Evolutionary conservation across 345 rosid species (phyloP).

Genomic region (Triadica sebifera): DNA sequence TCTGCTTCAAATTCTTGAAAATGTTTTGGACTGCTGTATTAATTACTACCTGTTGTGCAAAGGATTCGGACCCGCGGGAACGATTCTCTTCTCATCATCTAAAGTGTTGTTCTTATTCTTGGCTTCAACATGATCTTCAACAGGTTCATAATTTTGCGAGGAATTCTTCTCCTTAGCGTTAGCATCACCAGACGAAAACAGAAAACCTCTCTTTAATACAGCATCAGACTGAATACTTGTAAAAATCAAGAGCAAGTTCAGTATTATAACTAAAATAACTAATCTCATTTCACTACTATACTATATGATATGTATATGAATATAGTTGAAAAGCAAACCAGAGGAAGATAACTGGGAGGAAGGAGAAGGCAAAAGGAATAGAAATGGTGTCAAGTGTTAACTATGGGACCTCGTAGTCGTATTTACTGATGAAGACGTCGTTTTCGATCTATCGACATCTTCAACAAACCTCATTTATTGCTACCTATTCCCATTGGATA

Average conservation of each 20-base stretch:
- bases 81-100: slow-evolving; percentile 28
- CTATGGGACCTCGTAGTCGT: too few species aligned
- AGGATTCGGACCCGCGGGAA: slow-evolving; percentile 42
- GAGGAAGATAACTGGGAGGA: too few species aligned
- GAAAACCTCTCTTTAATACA: slow-evolving; percentile 15
- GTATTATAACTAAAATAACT: slow-evolving; percentile 10
- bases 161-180: slow-evolving; percentile 1
- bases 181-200: background rate
- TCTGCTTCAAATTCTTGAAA: too few species aligned
- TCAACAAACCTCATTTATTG: too few species aligned
- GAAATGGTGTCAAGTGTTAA: too few species aligned
- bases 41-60: slow-evolving; percentile 34
- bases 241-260: slow-evolving; percentile 8
- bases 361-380: slow-evolving; percentile 32
- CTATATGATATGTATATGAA: too few species aligned
- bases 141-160: slow-evolving; percentile 7
- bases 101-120: slow-evolving; percentile 5
- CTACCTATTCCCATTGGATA: too few species aligned
- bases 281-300: slow-evolving; percentile 36
- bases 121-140: slow-evolving; percentile 6
- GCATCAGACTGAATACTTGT: slow-evolving; percentile 12
- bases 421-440: too few species aligned
- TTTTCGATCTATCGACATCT: too few species aligned
- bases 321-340: too few species aligned
- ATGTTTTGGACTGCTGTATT: too few species aligned